A percentile compares a stretch with the other conserved stretches of the same genome.
phyloP scores from a whole-genome alignment of 495 filamentous ascomycete species.

The Penicillium cosmopolitanum region DNA sequence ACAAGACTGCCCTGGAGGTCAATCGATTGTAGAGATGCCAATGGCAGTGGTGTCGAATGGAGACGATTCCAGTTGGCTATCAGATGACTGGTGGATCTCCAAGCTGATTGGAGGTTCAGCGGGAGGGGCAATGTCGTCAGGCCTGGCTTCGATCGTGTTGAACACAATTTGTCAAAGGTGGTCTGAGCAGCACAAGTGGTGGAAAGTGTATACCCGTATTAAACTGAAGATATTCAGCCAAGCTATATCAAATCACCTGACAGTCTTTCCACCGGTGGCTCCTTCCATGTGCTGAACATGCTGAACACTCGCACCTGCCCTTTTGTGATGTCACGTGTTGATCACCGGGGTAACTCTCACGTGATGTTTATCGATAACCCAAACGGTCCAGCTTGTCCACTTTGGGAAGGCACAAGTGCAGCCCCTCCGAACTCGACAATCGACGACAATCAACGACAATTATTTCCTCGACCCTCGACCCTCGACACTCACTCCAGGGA shows the following conservation, averaged over 20 bases:
- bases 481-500: slow-evolving; percentile 6
- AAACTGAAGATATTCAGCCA: no score
- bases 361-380: slow-evolving; percentile 52
- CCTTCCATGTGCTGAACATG: background rate
- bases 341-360: slow-evolving; percentile 42
- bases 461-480: background rate
- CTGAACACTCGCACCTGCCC: background rate
- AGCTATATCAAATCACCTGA: background rate
- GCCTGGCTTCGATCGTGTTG: background rate
- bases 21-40: background rate
- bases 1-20: background rate
- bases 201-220: no score
- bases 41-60: background rate
- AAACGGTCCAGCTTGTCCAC: slow-evolving; percentile 13
- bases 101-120: slow-evolving; percentile 18
- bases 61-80: slow-evolving; percentile 1
- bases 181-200: no score
- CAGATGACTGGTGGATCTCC: slow-evolving; percentile 10
- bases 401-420: slow-evolving; percentile 15
- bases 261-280: background rate
- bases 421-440: slow-evolving; percentile 8
- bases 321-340: slow-evolving; percentile 30
- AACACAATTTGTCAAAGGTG: background rate
- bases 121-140: background rate
- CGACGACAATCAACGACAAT: slow-evolving; percentile 6